Evolutionary conservation across 305 asterid genomes (phyloP).

Genomic region (Fraxinus albicans): DNA sequence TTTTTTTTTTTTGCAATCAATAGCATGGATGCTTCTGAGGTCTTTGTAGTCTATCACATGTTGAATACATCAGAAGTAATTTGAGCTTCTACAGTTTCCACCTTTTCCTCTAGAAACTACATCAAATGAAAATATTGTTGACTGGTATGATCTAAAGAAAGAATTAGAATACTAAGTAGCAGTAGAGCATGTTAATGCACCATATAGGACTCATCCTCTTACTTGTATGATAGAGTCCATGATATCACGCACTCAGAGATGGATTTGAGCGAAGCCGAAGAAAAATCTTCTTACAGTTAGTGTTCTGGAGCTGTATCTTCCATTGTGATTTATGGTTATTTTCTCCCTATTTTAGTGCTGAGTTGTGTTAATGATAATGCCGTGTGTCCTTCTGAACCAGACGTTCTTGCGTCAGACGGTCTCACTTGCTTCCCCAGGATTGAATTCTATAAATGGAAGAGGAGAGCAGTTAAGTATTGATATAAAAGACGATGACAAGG

Average conservation of each 20-base stretch:
- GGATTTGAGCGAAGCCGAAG: not conserved
- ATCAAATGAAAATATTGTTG: not conserved
- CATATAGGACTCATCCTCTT: not conserved
- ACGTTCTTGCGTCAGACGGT: slow-evolving; percentile 76
- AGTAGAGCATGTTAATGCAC: not conserved
- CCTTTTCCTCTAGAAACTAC: not conserved
- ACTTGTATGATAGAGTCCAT: not conserved
- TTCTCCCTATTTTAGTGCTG: not conserved
- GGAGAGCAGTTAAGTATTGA: slow-evolving; percentile 29
- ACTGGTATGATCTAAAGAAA: not conserved
- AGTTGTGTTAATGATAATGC: slow-evolving; percentile 6
- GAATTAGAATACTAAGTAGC: not conserved
- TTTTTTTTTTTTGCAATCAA: not conserved
- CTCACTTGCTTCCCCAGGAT: slow-evolving; percentile 49
- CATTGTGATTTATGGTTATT: slow-evolving; percentile 12
- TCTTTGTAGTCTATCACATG: not conserved
- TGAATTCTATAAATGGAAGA: slow-evolving; percentile 28
- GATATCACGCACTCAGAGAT: not conserved
- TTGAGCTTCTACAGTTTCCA: slow-evolving; percentile 15
- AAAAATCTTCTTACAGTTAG: not conserved
- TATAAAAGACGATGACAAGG: slow-evolving; percentile 21
- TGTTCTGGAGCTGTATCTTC: not conserved
- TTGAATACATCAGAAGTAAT: not conserved
- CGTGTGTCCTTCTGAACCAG: slow-evolving; percentile 33
- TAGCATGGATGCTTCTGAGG: not conserved